phyloP scores from a whole-genome alignment of 768 basidiomycete species.

The Mycena rosella region DNA sequence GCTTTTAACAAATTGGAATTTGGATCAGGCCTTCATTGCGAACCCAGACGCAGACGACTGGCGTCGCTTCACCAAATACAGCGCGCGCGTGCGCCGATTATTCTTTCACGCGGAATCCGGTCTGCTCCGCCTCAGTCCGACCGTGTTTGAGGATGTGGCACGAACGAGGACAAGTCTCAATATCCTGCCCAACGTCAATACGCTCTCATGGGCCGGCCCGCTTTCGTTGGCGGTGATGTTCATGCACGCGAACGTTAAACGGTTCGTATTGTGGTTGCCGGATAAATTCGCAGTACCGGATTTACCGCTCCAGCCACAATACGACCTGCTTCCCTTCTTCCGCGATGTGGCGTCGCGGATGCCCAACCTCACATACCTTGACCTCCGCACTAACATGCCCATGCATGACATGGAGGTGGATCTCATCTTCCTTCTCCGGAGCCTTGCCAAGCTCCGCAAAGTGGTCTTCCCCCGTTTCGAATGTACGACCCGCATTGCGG shows the following conservation, averaged over 20 bases:
- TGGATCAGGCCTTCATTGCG: conserved; percentile 58
- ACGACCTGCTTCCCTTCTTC: conserved; percentile 44
- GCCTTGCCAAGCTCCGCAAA: conserved; percentile 59
- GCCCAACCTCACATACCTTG: conserved; percentile 62
- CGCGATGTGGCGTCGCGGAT: conserved; percentile 61
- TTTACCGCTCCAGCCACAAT: no score
- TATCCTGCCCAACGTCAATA: conserved; percentile 67
- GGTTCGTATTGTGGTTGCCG: conserved; percentile 47
- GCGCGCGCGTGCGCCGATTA: conserved; percentile 60
- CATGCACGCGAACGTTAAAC: conserved; percentile 67
- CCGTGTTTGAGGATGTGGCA: conserved; percentile 67
- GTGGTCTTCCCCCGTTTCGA: conserved; percentile 66
- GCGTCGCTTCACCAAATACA: conserved; percentile 67
- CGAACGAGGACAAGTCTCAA: conserved; percentile 65
- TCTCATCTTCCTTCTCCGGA: conserved; percentile 53
- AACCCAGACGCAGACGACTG: conserved; percentile 65
- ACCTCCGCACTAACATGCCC: conserved; percentile 58
- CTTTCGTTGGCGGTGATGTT: conserved; percentile 59
- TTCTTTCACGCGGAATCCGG: conserved; percentile 38
- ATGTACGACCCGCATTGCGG: conserved; percentile 60
- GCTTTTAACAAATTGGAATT: conserved; percentile 11
- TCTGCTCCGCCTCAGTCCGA: conserved; percentile 45
- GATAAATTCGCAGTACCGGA: conserved; percentile 16
- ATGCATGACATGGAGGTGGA: conserved; percentile 56
- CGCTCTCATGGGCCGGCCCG: conserved; percentile 61